phyloP scores from a whole-genome alignment of 805 yeast species.

The Starmerella floris region DNA sequence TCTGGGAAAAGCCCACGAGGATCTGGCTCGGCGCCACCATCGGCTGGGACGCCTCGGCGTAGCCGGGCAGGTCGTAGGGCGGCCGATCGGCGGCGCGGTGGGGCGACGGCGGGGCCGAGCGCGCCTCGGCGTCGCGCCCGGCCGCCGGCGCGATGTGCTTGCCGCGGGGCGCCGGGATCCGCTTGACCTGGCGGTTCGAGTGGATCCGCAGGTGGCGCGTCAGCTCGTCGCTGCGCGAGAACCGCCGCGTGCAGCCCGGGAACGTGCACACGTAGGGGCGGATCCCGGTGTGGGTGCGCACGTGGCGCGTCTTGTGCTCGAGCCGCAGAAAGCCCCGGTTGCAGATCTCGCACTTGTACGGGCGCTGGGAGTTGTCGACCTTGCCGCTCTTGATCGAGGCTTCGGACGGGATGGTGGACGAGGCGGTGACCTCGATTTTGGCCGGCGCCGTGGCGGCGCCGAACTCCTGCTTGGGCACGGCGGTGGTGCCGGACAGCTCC shows the following conservation, averaged over 20 bases:
- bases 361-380: slow-evolving; percentile 36
- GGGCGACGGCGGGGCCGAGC: slow-evolving; percentile 7
- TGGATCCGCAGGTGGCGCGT: slow-evolving; percentile 79
- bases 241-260: slow-evolving; percentile 64
- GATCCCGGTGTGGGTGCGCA: slow-evolving; percentile 87
- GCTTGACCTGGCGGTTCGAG: slow-evolving; percentile 25
- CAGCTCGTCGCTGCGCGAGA: slow-evolving; percentile 70
- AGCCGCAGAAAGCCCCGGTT: slow-evolving; percentile 74
- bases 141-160: slow-evolving; percentile 13
- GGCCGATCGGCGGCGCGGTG: background rate
- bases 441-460: background rate
- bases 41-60: background rate
- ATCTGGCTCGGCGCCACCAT: slow-evolving; percentile 3
- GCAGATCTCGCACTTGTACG: slow-evolving; percentile 75
- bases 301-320: slow-evolving; percentile 85
- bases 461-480: background rate
- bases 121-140: background rate
- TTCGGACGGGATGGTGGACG: background rate
- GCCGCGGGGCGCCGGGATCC: slow-evolving; percentile 15
- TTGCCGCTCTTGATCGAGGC: slow-evolving; percentile 1
- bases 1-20: background rate
- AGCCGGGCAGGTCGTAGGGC: background rate
- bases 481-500: background rate
- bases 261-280: slow-evolving; percentile 76
- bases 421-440: background rate